Evolutionary conservation across 176 grass and related monocot genomes (phyloP).

Genomic region (Carex myosuroides): DNA sequence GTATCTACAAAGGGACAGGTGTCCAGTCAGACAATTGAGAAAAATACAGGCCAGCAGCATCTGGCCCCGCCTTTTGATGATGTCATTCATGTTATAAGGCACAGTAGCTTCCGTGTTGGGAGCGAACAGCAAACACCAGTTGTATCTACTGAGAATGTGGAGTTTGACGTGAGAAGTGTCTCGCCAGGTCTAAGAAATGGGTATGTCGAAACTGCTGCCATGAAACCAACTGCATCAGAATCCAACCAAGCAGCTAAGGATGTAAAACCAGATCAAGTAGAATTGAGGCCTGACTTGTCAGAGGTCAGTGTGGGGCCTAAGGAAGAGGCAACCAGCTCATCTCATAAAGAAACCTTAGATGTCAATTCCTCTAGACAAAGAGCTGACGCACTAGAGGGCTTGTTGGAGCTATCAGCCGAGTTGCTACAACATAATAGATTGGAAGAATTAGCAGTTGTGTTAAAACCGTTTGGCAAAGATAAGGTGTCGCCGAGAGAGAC

Average conservation of each 20-base stretch:
- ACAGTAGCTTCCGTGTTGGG: conserved; percentile 51
- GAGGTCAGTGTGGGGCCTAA: conserved; percentile 36
- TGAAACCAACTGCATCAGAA: conserved; percentile 33
- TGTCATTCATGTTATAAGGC: conserved; percentile 81
- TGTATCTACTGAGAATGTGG: conserved; percentile 43
- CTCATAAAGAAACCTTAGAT: conserved; percentile 65
- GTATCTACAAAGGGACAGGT: conserved; percentile 37
- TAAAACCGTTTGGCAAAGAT: conserved; percentile 95
- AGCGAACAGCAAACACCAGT: conserved; percentile 33
- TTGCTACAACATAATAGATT: conserved; percentile 67
- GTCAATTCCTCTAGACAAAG: conserved; percentile 96
- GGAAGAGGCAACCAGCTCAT: conserved; percentile 37
- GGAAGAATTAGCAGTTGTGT: conserved; percentile 81
- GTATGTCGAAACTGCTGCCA: conserved; percentile 27
- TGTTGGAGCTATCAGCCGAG: conserved; percentile 89
- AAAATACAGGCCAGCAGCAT: conserved; percentile 30
- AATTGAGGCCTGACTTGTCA: conserved; percentile 28
- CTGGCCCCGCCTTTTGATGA: conserved; percentile 59
- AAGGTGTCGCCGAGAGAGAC: conserved; percentile 97
- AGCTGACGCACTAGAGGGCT: conserved; percentile 86
- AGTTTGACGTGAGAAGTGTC: conserved; percentile 44
- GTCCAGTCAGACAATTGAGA: conserved; percentile 34
- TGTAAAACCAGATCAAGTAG: conserved; percentile 29
- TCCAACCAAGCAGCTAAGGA: conserved; percentile 24
- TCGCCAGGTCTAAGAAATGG: conserved; percentile 22